Evolutionary conservation across 257 asterid species (phyloP).

Genomic region (Echites panduratus): DNA sequence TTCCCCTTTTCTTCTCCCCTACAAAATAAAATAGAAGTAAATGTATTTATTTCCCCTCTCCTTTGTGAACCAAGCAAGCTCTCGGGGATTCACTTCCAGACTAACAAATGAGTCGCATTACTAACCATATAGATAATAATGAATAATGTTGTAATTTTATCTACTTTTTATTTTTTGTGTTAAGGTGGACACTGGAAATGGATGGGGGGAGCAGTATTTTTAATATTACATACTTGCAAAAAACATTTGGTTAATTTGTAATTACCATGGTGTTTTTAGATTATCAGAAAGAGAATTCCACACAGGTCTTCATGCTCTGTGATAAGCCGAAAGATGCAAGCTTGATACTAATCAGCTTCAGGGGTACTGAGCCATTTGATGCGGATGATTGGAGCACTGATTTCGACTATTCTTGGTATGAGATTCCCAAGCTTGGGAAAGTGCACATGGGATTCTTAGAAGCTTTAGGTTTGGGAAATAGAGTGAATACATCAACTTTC

Average conservation of each 20-base stretch:
- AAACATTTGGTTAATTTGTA: constrained; percentile 1
- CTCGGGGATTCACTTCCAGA: no score
- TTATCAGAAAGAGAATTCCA: constrained; percentile 64
- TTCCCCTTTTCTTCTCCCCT: no score
- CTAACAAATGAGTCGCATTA: no score
- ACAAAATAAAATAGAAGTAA: no score
- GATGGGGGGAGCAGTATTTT: neutral
- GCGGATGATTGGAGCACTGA: constrained; percentile 96
- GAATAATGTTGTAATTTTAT: no score
- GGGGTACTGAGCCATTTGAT: constrained; percentile 96
- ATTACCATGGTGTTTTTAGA: constrained; percentile 33
- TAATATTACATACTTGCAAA: neutral
- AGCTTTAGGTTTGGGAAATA: constrained; percentile 88
- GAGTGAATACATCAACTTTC: constrained; percentile 51
- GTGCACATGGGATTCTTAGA: constrained; percentile 97
- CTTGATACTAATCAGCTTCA: constrained; percentile 66
- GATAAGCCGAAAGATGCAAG: constrained; percentile 74
- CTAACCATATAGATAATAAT: no score
- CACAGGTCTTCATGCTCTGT: constrained; percentile 81
- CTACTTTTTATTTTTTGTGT: no score
- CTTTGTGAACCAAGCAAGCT: no score
- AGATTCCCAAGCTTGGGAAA: constrained; percentile 77
- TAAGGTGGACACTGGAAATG: neutral
- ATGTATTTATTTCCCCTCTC: no score
- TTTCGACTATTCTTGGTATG: constrained; percentile 95